Evolutionary conservation across 768 basidiomycete species (phyloP).

Genomic region (Candolleomyces aberdarensis): DNA sequence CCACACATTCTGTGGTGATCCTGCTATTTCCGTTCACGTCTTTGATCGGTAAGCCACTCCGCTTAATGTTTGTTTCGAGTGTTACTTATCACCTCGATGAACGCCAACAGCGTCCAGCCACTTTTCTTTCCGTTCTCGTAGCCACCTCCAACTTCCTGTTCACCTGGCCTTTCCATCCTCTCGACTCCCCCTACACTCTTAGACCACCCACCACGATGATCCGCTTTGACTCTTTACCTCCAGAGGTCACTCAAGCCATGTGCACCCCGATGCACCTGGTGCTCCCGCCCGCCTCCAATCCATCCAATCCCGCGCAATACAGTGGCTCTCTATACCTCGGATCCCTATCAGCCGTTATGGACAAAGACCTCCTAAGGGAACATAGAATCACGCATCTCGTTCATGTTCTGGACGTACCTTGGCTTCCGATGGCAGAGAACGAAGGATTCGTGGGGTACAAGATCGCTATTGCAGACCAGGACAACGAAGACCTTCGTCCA

Average conservation of each 20-base stretch:
- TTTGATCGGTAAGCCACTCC: too few species aligned
- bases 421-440: conserved; percentile 50
- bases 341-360: conserved; percentile 58
- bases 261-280: conserved; percentile 84
- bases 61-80: too few species aligned
- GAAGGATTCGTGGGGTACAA: conserved; percentile 55
- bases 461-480: conserved; percentile 65
- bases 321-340: conserved; percentile 66
- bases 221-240: conserved; percentile 70
- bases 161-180: too few species aligned
- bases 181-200: too few species aligned
- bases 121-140: not conserved
- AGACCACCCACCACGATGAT: conserved; percentile 48
- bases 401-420: conserved; percentile 64
- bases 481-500: conserved; percentile 58
- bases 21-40: too few species aligned
- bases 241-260: conserved; percentile 80
- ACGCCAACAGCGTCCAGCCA: not conserved
- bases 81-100: too few species aligned
- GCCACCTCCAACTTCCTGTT: not conserved
- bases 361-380: conserved; percentile 46
- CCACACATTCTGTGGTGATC: too few species aligned
- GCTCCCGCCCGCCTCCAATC: conserved; percentile 37
- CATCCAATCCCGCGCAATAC: conserved; percentile 19
- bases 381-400: conserved; percentile 58